Evolutionary conservation across 2,329 filamentous ascomycete genomes (phyloP).

Genomic region (Colletotrichum destructivum): DNA sequence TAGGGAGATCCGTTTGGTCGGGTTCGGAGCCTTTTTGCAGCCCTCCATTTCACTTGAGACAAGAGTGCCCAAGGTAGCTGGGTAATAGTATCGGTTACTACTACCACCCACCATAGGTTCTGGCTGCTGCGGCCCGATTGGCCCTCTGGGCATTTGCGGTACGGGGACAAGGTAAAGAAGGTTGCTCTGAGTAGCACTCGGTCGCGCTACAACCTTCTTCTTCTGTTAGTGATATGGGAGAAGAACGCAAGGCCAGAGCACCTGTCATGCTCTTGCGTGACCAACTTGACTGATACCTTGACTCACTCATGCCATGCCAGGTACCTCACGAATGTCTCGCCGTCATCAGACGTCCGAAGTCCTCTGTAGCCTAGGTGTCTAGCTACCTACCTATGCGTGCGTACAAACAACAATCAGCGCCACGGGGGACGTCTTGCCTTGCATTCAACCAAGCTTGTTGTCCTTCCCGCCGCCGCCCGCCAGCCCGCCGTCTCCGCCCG

Average conservation of each 20-base stretch:
- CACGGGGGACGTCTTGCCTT: not conserved
- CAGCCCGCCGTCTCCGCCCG: not conserved
- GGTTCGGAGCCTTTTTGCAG: not conserved
- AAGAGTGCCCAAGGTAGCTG: not conserved
- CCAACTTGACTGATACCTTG: not conserved
- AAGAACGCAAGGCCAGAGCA: slow-evolving; percentile 24
- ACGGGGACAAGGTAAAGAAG: not conserved
- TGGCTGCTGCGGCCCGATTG: not conserved
- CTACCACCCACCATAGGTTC: not conserved
- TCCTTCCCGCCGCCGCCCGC: not conserved
- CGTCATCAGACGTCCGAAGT: slow-evolving; percentile 1
- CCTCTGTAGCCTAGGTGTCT: not conserved
- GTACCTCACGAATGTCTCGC: slow-evolving; percentile 22
- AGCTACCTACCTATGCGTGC: slow-evolving; percentile 8
- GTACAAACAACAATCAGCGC: not conserved
- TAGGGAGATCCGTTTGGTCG: not conserved
- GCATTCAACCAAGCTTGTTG: not conserved
- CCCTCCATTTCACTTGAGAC: not conserved
- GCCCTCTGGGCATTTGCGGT: not conserved
- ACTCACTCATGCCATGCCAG: slow-evolving; percentile 8
- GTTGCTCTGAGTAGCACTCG: not conserved
- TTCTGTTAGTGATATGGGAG: not conserved
- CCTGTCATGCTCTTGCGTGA: slow-evolving; percentile 1
- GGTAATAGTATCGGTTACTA: too few species aligned
- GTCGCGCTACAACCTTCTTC: not conserved